Percentiles rank a stretch among this genome's conserved stretches.
phyloP scores from a whole-genome alignment of 2,329 filamentous ascomycete species.

The Colletotrichum trifolii region DNA sequence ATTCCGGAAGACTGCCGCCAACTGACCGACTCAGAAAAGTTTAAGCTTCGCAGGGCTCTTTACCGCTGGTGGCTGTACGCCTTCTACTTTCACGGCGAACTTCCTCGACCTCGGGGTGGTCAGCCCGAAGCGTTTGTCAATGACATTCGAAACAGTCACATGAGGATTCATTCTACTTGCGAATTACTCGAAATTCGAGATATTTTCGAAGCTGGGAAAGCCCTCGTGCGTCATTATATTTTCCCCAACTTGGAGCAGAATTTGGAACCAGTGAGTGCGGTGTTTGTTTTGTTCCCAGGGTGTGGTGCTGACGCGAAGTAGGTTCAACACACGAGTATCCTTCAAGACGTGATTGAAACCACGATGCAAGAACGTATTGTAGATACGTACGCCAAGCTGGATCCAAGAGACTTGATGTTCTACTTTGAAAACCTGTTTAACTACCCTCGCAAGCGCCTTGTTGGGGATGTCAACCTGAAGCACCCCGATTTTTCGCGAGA shows the following conservation, averaged over 20 bases:
- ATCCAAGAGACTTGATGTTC: constrained; percentile 60
- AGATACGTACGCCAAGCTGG: constrained; percentile 61
- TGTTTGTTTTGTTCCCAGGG: neutral
- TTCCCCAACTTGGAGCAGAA: constrained; percentile 57
- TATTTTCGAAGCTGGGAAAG: constrained; percentile 56
- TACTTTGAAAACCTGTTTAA: constrained; percentile 59
- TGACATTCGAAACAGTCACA: constrained; percentile 54
- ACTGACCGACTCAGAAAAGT: constrained; percentile 54
- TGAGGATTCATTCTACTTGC: constrained; percentile 56
- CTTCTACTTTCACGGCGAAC: constrained; percentile 61
- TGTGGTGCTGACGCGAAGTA: constrained; percentile 7
- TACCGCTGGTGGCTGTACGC: constrained; percentile 67
- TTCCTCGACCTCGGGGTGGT: constrained; percentile 49
- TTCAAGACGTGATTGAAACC: constrained; percentile 34
- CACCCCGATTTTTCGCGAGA: constrained; percentile 57
- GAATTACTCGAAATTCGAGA: constrained; percentile 59
- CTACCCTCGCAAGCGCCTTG: constrained; percentile 57
- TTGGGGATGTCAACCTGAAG: constrained; percentile 52
- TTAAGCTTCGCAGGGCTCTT: constrained; percentile 61
- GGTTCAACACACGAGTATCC: constrained; percentile 22
- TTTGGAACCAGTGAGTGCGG: constrained; percentile 47
- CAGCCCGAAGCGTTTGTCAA: constrained; percentile 53
- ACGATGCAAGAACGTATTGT: constrained; percentile 47
- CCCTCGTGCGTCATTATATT: constrained; percentile 57
- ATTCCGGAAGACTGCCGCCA: constrained; percentile 57